Percentiles rank a stretch among this genome's conserved stretches.
Conservation (phyloP, 306 rosid genomes). For the Quillaja saponaria region DNA sequence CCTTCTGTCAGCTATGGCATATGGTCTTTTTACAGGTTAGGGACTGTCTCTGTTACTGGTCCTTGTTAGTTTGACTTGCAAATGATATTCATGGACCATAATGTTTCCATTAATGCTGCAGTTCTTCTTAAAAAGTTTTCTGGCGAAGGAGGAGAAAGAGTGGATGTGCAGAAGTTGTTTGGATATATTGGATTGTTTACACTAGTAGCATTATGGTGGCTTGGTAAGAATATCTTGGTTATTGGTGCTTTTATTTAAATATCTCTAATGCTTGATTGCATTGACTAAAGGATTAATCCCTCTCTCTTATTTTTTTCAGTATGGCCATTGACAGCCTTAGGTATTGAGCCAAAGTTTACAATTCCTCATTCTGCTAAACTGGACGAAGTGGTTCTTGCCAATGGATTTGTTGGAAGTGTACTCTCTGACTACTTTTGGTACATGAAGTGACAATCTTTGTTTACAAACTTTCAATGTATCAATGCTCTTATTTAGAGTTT, state of each 20-base stretch:
- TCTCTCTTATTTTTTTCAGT: slow-evolving; percentile 47
- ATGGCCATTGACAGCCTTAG: slow-evolving; percentile 91
- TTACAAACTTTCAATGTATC: slow-evolving; percentile 8
- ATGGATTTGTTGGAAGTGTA: slow-evolving; percentile 92
- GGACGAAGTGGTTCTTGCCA: slow-evolving; percentile 93
- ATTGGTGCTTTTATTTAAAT: slow-evolving; percentile 2
- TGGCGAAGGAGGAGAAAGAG: slow-evolving; percentile 90
- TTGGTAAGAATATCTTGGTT: slow-evolving; percentile 51
- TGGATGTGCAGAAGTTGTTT: slow-evolving; percentile 91
- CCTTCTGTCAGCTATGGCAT: slow-evolving; percentile 87
- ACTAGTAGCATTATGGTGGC: slow-evolving; percentile 90
- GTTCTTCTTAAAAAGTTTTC: slow-evolving; percentile 84
- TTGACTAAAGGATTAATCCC: slow-evolving; percentile 21
- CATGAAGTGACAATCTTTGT: slow-evolving; percentile 21
- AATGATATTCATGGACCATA: slow-evolving; percentile 22
- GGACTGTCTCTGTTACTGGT: slow-evolving; percentile 17
- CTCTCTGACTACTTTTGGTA: slow-evolving; percentile 97
- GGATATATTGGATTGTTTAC: slow-evolving; percentile 96
- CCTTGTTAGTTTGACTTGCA: background rate
- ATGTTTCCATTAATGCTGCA: slow-evolving; percentile 33
- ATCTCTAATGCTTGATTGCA: background rate
- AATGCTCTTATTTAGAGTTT: slow-evolving; percentile 24
- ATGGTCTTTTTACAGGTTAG: slow-evolving; percentile 89
- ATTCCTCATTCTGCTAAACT: slow-evolving; percentile 75
- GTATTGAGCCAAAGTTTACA: slow-evolving; percentile 86